Base-by-base conservation (phyloP, 139 green algal genomes). In the Zygnema circumcarinatum region DNA sequence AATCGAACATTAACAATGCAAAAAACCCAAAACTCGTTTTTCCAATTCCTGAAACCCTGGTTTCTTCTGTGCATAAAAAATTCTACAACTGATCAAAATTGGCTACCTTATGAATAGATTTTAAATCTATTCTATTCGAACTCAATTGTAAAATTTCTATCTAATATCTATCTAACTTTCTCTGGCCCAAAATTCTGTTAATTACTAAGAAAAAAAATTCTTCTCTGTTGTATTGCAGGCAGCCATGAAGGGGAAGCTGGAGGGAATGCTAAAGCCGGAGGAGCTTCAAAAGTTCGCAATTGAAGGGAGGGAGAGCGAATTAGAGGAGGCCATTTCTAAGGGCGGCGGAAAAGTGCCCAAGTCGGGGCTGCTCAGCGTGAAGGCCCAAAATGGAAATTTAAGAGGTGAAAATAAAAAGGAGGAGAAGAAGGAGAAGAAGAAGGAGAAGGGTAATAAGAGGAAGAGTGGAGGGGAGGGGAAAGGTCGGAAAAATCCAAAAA, bases 241-340 rank as follows among this genome's bases (percentile, higher is more conserved):
- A 0, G 85, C 84, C 52, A 92, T 95, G 90, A 76, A 68, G 47
- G 83, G 89, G 40, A 88, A 94, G 82, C 81, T 96, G 29, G 75
- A 89, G n/a, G 21, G 29, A 21, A 16, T 83, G 35, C 80, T 86
- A n/a, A 41, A 83, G 33, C 87, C 93, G 1, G 95, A 96, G 72
- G 92, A 95, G 42, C 79, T 97, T 73, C 78, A 88, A 33, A 87
- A 95, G 89, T 97, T 94, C 78, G 91, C 94, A 2, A 93, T 98
- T 29, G 67, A 36, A 1, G 79, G 89, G 38, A 62, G 62, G 0
- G 90, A 94, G 33, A 89, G 89, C 0, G 94, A 96, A 3, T 92
- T 96, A 88, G 92, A 88, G 2, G 88, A 81, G 2, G 94, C 94
- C 79, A 74, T 92, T 2, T n/a, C 56, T 79, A 35, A 83, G 36